phyloP scores from a whole-genome alignment of 371 early-diverging fungal genomes.

The Actinomucor elegans region DNA sequence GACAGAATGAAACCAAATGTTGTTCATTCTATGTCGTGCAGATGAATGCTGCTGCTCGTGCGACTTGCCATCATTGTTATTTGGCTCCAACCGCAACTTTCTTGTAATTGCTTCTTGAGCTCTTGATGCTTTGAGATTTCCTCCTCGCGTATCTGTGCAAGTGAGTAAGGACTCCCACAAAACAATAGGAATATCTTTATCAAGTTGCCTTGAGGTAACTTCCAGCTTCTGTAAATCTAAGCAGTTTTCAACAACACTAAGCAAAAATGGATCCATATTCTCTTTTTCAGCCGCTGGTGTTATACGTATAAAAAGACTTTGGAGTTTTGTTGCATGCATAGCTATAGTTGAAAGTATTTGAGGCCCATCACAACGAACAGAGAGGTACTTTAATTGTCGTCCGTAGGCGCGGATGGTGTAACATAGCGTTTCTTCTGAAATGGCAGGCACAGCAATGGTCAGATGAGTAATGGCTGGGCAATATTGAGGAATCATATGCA shows the following conservation, averaged over 20 bases:
- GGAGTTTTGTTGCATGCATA: slow-evolving; percentile 7
- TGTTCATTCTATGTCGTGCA: neutral
- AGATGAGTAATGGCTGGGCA: slow-evolving; percentile 17
- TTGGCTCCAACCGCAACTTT: neutral
- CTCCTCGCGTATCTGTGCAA: neutral
- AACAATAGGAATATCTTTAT: neutral
- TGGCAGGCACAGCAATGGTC: slow-evolving; percentile 19
- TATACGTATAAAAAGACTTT: slow-evolving; percentile 13
- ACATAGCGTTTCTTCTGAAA: slow-evolving; percentile 11
- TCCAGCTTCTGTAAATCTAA: neutral
- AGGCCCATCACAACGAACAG: slow-evolving; percentile 12
- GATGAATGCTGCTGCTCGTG: neutral
- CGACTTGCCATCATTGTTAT: neutral
- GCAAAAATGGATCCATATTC: neutral
- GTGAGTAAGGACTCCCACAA: neutral
- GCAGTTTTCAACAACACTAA: neutral
- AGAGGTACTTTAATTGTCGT: slow-evolving; percentile 11
- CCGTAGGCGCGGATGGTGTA: slow-evolving; percentile 15
- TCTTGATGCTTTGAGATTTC: neutral
- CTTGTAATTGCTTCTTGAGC: neutral
- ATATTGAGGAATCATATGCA: neutral
- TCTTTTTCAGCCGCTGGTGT: neutral
- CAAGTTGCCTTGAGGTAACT: neutral
- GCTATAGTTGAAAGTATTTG: slow-evolving; percentile 9
- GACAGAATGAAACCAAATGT: neutral